Base-by-base conservation (phyloP, 345 rosid species). In the Mangifera indica region DNA sequence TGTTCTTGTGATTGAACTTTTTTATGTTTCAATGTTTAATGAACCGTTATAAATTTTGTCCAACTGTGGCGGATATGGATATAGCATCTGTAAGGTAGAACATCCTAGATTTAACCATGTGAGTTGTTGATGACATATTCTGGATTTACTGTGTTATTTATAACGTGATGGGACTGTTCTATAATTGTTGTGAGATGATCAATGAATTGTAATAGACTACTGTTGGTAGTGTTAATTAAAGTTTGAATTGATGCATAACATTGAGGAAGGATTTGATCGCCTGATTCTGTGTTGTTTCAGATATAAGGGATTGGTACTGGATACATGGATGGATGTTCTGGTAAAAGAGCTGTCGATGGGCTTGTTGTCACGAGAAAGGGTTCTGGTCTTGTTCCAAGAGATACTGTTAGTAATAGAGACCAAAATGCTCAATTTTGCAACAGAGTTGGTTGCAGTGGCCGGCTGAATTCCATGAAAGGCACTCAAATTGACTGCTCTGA, bases 281-380 rank as follows among this genome's bases (percentile, higher is more conserved):
- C 24, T 56, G 49, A 57, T 20, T 20, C 13, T 45, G 5, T 72
- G 8, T 70, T 57, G 42, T 76, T 72, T 56, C 87, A 87, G 96
- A 76, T 73, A 59, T 77, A 42, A 59, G 48, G 53, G 58, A 24
- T 65, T 25, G 53, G 22, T 66, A 56, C 69, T 64, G 58, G 64
- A 51, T 76, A 77, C 70, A 95, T 95, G 99, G 98, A 89, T 79
- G 86, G 85, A 55, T 85, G 82, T 81, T 81, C 96, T 11, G 83
- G 93, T 73, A 90, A 89, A 81, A 84, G 88, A 82, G 81, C 82
- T 77, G 69, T 72, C 21, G 75, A 89, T 57, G 79, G 80, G 63
- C 73, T 79, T 74, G 76, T 79, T 59, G 81, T 81, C 66, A 70
- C 88, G 5, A 80, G 78, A 60, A 94, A 88, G n/a, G n/a, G n/a